Conservation (phyloP, 2,329 filamentous ascomycete species). For the Paracamarosporium sp. region DNA sequence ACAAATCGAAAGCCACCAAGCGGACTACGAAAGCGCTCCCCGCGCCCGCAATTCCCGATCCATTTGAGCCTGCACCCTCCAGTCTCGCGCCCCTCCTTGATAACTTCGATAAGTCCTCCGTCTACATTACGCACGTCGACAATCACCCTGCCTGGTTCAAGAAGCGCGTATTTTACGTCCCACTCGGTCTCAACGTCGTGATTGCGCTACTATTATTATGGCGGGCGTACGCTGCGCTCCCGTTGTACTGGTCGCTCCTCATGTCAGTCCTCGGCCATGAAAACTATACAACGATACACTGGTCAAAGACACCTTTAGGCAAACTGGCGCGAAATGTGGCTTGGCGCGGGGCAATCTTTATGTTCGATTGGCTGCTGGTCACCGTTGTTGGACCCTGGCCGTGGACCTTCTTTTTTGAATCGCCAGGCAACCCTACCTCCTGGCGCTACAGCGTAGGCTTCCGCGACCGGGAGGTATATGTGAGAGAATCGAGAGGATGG, state of each 20-base stretch:
- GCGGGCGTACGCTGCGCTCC: constrained; percentile 72
- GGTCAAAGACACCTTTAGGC: constrained; percentile 59
- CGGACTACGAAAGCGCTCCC: constrained; percentile 18
- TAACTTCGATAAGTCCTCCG: constrained; percentile 69
- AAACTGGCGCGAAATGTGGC: constrained; percentile 64
- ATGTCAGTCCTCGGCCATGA: constrained; percentile 69
- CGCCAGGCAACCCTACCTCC: constrained; percentile 67
- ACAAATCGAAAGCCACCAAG: constrained; percentile 22
- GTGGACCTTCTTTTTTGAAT: constrained; percentile 63
- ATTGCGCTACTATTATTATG: constrained; percentile 70
- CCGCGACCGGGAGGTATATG: constrained; percentile 78
- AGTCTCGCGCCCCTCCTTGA: constrained; percentile 70
- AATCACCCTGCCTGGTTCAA: constrained; percentile 73
- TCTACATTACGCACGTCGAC: constrained; percentile 90
- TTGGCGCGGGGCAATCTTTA: constrained; percentile 69
- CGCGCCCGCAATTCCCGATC: constrained; percentile 56
- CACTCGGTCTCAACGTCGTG: constrained; percentile 75
- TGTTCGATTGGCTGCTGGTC: constrained; percentile 71
- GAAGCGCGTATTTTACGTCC: constrained; percentile 81
- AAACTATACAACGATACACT: constrained; percentile 71
- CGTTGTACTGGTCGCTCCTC: constrained; percentile 75
- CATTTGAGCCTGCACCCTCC: constrained; percentile 72
- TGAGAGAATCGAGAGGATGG: constrained; percentile 79
- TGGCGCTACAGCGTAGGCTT: constrained; percentile 84
- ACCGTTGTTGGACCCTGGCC: constrained; percentile 56